Base-by-base conservation (phyloP, 129 eudicot species). In the Tanacetum coccineum region DNA sequence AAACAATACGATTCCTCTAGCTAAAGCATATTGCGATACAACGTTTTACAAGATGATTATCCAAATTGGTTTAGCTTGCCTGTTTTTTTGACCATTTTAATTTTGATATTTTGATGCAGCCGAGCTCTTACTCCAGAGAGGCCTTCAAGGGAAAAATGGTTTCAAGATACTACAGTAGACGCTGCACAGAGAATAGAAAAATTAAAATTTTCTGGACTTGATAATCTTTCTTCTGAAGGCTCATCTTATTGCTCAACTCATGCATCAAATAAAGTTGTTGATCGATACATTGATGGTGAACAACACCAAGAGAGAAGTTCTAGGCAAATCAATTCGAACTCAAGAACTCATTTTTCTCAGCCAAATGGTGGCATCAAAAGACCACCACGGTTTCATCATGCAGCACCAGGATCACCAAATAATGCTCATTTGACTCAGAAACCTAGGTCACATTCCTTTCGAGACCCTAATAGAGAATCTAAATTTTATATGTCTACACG, bases 281-380 rank as follows among this genome's bases (percentile, higher is more conserved):
- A 94, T 70, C 88, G 91, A 66, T 94, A 84, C 77, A 89, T 94
- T 64, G 99, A 94, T 74, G 99, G 95, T 71, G 99, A 94, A 74
- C 96, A 91, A 67, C 79, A 77, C 49, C 77, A 78, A 62, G 95
- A 87, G 62, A 84, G 66, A 62, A 70, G 49, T 40, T 66, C 65
- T 14, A 42, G 49, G 32, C 74, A 69, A 71, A 77, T 57, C 67
- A 74, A 20, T 56, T 60, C 75, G 55, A 74, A 79, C 53, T 25
- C 46, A 50, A 84, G 73, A 76, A 64, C 49, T 71, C 84, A 81
- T 6, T 25, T 48, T 65, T 74, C 46, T 64, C 70, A 76, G 72
- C 69, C 80, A 54, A 62, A 76, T 18, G 82, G 75, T 59, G 75
- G 73, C 6, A 77, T 65, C 53, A 81, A 76, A 72, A 76, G 78